Percentiles rank a stretch among this genome's conserved stretches.
Evolutionary conservation across 768 basidiomycete genomes (phyloP).

Genomic region (Trametes maxima): DNA sequence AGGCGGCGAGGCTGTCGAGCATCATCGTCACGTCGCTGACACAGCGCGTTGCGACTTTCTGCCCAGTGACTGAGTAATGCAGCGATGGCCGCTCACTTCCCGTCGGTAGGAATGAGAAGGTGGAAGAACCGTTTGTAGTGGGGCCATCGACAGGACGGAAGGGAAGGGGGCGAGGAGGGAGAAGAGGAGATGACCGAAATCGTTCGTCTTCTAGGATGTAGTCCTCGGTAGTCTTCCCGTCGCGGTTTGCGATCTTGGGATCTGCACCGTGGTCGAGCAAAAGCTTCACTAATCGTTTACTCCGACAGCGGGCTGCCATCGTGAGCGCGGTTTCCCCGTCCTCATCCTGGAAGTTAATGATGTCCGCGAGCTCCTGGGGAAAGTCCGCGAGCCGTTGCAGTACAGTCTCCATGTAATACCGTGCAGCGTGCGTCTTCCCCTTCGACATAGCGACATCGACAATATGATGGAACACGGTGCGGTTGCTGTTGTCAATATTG

Average conservation of each 20-base stretch:
- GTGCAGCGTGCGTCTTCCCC: constrained; percentile 94
- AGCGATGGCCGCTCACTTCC: constrained; percentile 62
- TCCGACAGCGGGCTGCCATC: constrained; percentile 92
- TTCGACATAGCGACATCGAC: constrained; percentile 98
- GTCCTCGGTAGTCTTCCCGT: constrained; percentile 97
- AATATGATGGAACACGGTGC: constrained; percentile 97
- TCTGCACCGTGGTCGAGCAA: constrained; percentile 96
- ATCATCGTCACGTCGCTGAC: constrained; percentile 84
- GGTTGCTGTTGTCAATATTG: constrained; percentile 97
- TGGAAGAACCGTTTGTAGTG: constrained; percentile 42
- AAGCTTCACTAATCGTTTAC: constrained; percentile 92
- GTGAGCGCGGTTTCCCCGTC: constrained; percentile 98
- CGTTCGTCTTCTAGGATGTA: constrained; percentile 99
- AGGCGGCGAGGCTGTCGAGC: constrained; percentile 84
- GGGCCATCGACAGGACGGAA: constrained; percentile 62
- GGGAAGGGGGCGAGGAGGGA: constrained; percentile 62
- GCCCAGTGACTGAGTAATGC: constrained; percentile 83
- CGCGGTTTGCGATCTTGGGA: constrained; percentile 91
- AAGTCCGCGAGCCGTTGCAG: constrained; percentile 86
- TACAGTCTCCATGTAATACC: constrained; percentile 99
- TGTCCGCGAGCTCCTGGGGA: constrained; percentile 94
- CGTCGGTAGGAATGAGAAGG: constrained; percentile 18
- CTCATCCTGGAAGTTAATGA: constrained; percentile 99
- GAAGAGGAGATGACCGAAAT: constrained; percentile 88
- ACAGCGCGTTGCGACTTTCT: constrained; percentile 82